phyloP scores from a whole-genome alignment of 108 stramenopile species.

The Schizochytrium sp. region DNA sequence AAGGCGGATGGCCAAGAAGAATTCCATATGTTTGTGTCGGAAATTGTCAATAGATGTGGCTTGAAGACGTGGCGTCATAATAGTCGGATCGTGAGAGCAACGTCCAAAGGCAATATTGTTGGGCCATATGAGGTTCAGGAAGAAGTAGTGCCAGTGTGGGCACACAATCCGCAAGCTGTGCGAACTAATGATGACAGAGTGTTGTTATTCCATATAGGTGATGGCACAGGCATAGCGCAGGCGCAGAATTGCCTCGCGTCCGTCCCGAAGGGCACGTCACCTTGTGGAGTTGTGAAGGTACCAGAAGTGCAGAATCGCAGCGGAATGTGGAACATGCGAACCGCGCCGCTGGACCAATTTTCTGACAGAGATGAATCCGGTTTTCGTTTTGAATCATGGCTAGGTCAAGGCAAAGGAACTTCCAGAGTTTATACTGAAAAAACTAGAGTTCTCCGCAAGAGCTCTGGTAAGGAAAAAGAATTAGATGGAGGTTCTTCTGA shows the following conservation, averaged over 20 bases:
- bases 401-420: too few species aligned
- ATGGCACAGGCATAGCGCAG: background rate
- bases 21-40: background rate
- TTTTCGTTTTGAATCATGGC: too few species aligned
- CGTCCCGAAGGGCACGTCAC: background rate
- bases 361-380: too few species aligned
- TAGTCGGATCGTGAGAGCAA: background rate
- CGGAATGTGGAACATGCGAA: too few species aligned
- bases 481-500: too few species aligned
- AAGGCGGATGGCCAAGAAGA: background rate
- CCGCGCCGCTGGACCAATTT: too few species aligned
- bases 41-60: background rate
- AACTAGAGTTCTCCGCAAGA: too few species aligned
- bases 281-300: background rate
- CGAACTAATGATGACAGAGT: background rate
- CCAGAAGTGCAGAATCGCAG: too few species aligned
- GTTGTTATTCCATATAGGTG: conserved; percentile 8
- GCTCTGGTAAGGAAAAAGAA: too few species aligned
- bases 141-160: conserved; percentile 12
- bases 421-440: too few species aligned
- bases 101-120: background rate
- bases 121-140: background rate
- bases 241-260: background rate
- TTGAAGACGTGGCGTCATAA: conserved; percentile 16
- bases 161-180: background rate